A percentile compares a stretch with the other conserved stretches of the same genome.
Evolutionary conservation across 148 eudicot species (phyloP).

Genomic region (Pharnaceum exiguum): DNA sequence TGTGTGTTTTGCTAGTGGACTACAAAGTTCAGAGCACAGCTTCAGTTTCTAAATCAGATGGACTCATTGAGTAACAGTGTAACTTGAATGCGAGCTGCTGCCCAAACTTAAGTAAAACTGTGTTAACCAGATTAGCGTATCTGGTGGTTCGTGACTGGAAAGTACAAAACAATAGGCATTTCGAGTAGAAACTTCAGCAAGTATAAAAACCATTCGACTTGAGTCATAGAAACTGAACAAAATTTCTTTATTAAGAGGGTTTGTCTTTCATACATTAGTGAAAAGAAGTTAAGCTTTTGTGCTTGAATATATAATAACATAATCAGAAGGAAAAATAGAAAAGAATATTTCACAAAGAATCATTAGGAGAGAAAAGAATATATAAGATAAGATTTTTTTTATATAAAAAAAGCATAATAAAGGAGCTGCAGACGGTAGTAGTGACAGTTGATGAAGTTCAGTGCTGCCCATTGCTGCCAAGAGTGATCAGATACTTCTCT

Average conservation of each 20-base stretch:
- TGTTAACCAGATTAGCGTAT: too few relatives aligned
- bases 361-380: conserved; percentile 12
- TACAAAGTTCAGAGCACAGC: too few relatives aligned
- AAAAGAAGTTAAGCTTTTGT: conserved; percentile 15
- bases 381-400: conserved; percentile 3
- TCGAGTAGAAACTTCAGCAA: too few relatives aligned
- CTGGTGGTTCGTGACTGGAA: too few relatives aligned
- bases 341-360: conserved; percentile 21
- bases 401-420: conserved; percentile 3
- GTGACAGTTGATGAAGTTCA: conserved; percentile 8
- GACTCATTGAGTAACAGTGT: too few relatives aligned
- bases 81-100: too few relatives aligned
- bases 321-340: conserved; percentile 10
- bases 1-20: too few relatives aligned
- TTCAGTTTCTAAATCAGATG: too few relatives aligned
- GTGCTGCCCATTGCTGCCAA: conserved; percentile 7
- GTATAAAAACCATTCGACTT: too few relatives aligned
- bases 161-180: too few relatives aligned
- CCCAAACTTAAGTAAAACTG: too few relatives aligned
- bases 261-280: conserved; percentile 11
- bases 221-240: too few relatives aligned
- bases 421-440: background rate
- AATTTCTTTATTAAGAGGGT: conserved; percentile 12
- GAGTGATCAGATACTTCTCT: conserved; percentile 10
- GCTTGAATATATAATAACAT: conserved; percentile 16